These are phyloP conservation scores for Globisporangium spinosum DNA, from an alignment of 352 stramenopile genomes.

Conservation along the genomic window DNA sequence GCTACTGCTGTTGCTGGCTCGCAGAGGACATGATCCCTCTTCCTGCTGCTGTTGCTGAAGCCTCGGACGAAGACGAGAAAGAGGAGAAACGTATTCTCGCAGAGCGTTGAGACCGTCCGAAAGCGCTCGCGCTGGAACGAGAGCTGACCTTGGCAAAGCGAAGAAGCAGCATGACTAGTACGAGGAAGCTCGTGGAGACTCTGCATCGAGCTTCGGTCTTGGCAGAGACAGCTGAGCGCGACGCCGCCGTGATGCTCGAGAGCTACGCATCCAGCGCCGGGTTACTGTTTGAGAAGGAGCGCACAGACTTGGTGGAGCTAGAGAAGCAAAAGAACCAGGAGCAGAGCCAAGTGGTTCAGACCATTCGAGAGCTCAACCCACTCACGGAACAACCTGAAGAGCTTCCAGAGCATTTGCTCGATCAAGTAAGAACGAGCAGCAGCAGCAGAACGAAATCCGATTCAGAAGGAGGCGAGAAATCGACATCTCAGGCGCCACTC, in stretches of 20 bases:
- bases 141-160: conserved; percentile 15
- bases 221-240: conserved; percentile 26
- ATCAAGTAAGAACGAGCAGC: conserved; percentile 2
- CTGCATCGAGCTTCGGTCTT: conserved; percentile 33
- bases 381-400: conserved; percentile 34
- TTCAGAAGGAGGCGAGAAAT: neutral
- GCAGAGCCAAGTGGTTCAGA: conserved; percentile 12
- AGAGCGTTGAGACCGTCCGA: neutral
- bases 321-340: conserved; percentile 13
- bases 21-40: conserved; percentile 42
- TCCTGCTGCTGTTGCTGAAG: neutral
- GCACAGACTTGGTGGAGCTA: conserved; percentile 17
- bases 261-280: conserved; percentile 41
- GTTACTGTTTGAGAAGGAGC: conserved; percentile 55
- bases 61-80: neutral
- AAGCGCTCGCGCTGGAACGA: neutral
- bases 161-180: conserved; percentile 42
- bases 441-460: neutral
- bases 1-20: conserved; percentile 59
- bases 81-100: neutral
- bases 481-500: neutral
- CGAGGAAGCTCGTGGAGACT: conserved; percentile 39
- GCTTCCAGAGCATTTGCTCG: conserved; percentile 37
- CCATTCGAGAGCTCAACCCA: conserved; percentile 35
- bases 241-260: conserved; percentile 38